Conservation (phyloP, 345 rosid genomes). For the Boechera divaricarpa region DNA sequence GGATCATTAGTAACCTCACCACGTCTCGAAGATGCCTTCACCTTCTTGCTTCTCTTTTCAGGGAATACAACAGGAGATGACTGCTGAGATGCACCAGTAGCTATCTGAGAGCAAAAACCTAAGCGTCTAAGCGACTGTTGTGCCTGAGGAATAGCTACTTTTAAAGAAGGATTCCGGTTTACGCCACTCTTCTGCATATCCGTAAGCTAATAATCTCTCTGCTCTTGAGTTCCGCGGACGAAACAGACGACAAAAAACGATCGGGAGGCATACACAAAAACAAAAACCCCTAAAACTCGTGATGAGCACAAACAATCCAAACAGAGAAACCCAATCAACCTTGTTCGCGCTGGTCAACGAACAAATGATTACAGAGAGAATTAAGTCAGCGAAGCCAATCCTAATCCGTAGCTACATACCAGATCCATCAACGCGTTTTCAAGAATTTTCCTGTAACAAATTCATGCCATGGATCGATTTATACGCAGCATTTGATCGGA, state of each 20-base stretch:
- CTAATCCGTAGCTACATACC: slow-evolving; percentile 29
- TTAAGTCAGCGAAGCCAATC: slow-evolving; percentile 16
- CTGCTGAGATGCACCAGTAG: slow-evolving; percentile 62
- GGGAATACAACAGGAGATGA: slow-evolving; percentile 90
- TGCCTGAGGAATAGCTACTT: slow-evolving; percentile 48
- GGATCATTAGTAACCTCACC: slow-evolving; percentile 49
- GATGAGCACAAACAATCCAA: neutral
- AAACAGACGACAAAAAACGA: slow-evolving; percentile 39
- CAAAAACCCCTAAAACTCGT: slow-evolving; percentile 34
- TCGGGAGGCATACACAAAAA: slow-evolving; percentile 47
- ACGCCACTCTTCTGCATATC: slow-evolving; percentile 63
- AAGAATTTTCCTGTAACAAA: slow-evolving; percentile 9
- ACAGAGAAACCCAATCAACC: neutral
- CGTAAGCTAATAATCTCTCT: slow-evolving; percentile 30
- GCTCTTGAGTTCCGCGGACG: slow-evolving; percentile 37
- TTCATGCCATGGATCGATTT: slow-evolving; percentile 9
- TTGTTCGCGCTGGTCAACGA: slow-evolving; percentile 34
- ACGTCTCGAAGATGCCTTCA: slow-evolving; percentile 62
- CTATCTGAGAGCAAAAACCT: slow-evolving; percentile 78
- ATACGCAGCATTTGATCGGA: slow-evolving; percentile 31
- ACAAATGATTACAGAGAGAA: slow-evolving; percentile 1
- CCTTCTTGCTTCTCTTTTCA: slow-evolving; percentile 79
- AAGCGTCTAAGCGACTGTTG: slow-evolving; percentile 74
- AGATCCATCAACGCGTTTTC: slow-evolving; percentile 37
- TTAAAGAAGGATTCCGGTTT: slow-evolving; percentile 41